A percentile compares a stretch with the other conserved stretches of the same genome.
Evolutionary conservation across 148 eudicot genomes (phyloP).

Genomic region (Dysphania ambrosioides): DNA sequence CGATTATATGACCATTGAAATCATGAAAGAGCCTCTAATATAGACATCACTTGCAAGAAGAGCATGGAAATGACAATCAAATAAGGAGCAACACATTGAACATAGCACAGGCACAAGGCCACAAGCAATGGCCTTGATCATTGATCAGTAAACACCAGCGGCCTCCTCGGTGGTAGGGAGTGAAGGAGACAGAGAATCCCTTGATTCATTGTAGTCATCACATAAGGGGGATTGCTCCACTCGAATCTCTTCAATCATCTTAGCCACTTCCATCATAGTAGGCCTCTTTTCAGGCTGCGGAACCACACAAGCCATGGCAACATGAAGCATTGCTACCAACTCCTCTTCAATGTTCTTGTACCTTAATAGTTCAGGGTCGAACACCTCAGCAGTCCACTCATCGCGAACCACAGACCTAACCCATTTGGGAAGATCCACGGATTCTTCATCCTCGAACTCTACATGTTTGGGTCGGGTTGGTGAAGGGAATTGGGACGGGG

Average conservation of each 20-base stretch:
- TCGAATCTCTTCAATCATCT: constrained; percentile 85
- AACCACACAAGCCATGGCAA: constrained; percentile 84
- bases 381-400: constrained; percentile 96
- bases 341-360: constrained; percentile 97
- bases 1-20: neutral
- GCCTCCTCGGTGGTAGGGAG: constrained; percentile 73
- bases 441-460: constrained; percentile 32
- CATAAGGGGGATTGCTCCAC: constrained; percentile 87
- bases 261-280: constrained; percentile 63
- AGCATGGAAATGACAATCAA: constrained; percentile 21
- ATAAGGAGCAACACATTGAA: constrained; percentile 18
- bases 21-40: neutral
- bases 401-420: constrained; percentile 81
- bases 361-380: constrained; percentile 81
- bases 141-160: constrained; percentile 30
- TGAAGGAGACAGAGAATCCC: constrained; percentile 75
- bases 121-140: constrained; percentile 22
- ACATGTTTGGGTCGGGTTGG: constrained; percentile 34
- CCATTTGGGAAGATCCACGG: constrained; percentile 73
- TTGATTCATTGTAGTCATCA: constrained; percentile 88
- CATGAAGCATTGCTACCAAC: constrained; percentile 77
- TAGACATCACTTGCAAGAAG: constrained; percentile 37
- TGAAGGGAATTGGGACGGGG: constrained; percentile 52
- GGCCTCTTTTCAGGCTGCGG: constrained; percentile 84
- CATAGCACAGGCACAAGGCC: constrained; percentile 16